A percentile compares a stretch with the other conserved stretches of the same genome.
phyloP scores from a whole-genome alignment of 2,329 filamentous ascomycete genomes.

The Penicillium sp. region DNA sequence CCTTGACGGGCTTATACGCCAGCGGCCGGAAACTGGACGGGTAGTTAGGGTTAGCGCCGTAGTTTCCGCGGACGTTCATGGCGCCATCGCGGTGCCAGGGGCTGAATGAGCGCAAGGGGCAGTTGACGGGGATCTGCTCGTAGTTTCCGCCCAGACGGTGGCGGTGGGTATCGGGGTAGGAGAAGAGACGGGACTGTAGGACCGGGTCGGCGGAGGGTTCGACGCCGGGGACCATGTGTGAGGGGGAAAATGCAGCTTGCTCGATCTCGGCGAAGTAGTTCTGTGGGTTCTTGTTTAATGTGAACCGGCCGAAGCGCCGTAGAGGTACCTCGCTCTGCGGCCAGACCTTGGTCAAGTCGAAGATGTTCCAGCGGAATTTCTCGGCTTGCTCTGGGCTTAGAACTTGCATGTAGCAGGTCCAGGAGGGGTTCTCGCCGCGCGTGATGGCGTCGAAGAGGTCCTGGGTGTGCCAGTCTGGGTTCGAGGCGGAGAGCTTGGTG shows the following conservation, averaged over 20 bases:
- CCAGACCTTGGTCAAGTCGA: slow-evolving; percentile 68
- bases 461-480: slow-evolving; percentile 60
- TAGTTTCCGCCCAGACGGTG: slow-evolving; percentile 62
- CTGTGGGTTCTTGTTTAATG: slow-evolving; percentile 59
- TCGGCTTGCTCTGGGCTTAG: slow-evolving; percentile 60
- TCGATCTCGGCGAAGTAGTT: slow-evolving; percentile 71
- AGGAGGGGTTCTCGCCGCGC: slow-evolving; percentile 57
- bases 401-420: slow-evolving; percentile 61
- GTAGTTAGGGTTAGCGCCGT: slow-evolving; percentile 57
- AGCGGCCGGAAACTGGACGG: slow-evolving; percentile 40
- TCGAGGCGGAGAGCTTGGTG: slow-evolving; percentile 49
- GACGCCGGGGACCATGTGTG: slow-evolving; percentile 62
- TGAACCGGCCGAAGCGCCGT: slow-evolving; percentile 58
- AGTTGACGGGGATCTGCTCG: slow-evolving; percentile 61
- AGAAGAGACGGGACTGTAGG: slow-evolving; percentile 65
- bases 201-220: slow-evolving; percentile 68
- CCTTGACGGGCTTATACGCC: slow-evolving; percentile 38
- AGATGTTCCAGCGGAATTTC: slow-evolving; percentile 59
- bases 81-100: slow-evolving; percentile 68
- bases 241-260: slow-evolving; percentile 64
- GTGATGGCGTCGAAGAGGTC: slow-evolving; percentile 63
- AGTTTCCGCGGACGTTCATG: slow-evolving; percentile 65
- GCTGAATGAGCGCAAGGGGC: slow-evolving; percentile 51
- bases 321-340: slow-evolving; percentile 60
- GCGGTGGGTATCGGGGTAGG: slow-evolving; percentile 64